Evolutionary conservation across 2,329 filamentous ascomycete species (phyloP).

Genomic region (Nemania serpens): DNA sequence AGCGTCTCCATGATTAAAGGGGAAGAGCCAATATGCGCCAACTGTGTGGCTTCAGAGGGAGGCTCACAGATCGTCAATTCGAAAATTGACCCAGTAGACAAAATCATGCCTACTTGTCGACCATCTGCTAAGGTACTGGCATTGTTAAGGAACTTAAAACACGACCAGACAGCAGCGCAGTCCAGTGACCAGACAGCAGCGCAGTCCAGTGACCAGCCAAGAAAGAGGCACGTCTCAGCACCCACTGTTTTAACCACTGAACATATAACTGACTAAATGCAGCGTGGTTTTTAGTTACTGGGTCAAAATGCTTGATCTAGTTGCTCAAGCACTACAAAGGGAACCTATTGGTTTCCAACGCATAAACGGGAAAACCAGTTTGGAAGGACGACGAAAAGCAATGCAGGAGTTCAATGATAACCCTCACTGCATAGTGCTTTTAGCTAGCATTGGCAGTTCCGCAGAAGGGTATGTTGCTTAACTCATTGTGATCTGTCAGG

Average conservation of each 20-base stretch:
- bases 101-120: background rate
- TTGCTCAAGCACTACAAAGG: conserved; percentile 23
- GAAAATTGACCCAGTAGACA: background rate
- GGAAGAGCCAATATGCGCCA: background rate
- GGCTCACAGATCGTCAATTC: background rate
- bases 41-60: background rate
- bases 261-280: background rate
- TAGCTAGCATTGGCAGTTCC: conserved; percentile 39
- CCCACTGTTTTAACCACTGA: background rate
- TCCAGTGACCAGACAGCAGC: background rate
- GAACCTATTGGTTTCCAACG: conserved; percentile 24
- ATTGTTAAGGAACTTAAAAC: background rate
- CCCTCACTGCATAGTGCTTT: conserved; percentile 35
- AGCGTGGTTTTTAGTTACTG: conserved; percentile 40
- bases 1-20: too few species aligned
- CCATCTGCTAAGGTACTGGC: conserved; percentile 1
- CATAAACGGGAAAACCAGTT: conserved; percentile 36
- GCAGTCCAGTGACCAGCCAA: background rate
- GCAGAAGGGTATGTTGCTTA: conserved; percentile 37
- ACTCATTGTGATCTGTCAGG: background rate
- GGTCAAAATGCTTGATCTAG: conserved; percentile 39
- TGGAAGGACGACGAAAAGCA: conserved; percentile 20
- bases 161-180: background rate
- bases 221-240: background rate
- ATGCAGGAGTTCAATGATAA: conserved; percentile 31